Base-by-base conservation (phyloP, 768 basidiomycete species). In the Lactarius hengduanensis region DNA sequence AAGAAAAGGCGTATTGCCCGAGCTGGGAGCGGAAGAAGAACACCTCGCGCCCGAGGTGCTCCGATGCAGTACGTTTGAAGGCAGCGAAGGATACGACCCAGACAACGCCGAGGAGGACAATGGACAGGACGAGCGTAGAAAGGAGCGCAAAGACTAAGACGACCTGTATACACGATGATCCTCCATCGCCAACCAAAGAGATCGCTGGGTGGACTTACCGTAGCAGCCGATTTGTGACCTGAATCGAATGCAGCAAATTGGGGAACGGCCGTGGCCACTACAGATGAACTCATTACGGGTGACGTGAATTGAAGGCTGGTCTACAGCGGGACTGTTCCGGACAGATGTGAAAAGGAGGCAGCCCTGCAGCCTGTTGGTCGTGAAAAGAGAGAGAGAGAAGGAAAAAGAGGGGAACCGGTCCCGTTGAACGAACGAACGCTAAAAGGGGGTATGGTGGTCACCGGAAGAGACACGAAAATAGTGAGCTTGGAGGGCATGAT, bases 11-110 rank as follows among this genome's bases (percentile, higher is more conserved):
- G 73, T 90, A 90, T 59, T 83, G 81, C 1, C 90, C 90, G 16
- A 90, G 81, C 68, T 89, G 88, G 8, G 88, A 89, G 64, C 82
- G 81, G 75, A 91, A 89, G 75, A 91, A 90, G 66, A 84, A 77
- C 50, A 81, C 83, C 74, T 86, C 85, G 38, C 74, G 73, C 4
- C 71, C 64, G 26, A 47, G 34, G 11, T 60, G 47, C 71, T 58
- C 20, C 65, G 69, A 38, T 73, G 68, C 41, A 63, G 71, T 61
- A 28, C 71, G 63, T 73, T 71, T 62, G 47, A 72, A 75, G 75
- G 77, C 70, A 75, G 76, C 72, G 76, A 74, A 78, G 76, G 22
- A 26, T 6, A 45, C 40, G 1, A 67, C 40, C 59, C 50, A 66
- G 20, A 36, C 9, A 36, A 56, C 26, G 45, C 60, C 4, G 38